Conservation (phyloP, 805 yeast species). For the Tetrapisispora fleetii region DNA sequence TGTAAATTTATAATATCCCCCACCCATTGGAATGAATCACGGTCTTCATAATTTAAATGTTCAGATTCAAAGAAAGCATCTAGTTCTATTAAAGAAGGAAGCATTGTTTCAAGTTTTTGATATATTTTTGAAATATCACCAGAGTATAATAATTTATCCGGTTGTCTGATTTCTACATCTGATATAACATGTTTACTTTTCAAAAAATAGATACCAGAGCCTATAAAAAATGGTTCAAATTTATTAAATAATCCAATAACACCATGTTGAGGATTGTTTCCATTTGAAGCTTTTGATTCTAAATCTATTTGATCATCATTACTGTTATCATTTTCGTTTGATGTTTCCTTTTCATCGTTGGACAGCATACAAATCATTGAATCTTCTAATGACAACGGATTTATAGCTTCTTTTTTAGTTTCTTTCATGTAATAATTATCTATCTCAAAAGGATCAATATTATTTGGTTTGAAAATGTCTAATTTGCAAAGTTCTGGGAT, state of each 20-base stretch:
- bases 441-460: not conserved
- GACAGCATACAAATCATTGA: constrained; percentile 3
- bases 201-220: constrained; percentile 14
- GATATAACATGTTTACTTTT: not conserved
- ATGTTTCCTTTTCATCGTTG: not conserved
- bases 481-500: constrained; percentile 39
- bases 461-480: constrained; percentile 13
- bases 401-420: constrained; percentile 8
- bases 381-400: constrained; percentile 1
- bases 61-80: constrained; percentile 5
- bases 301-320: no score
- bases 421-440: not conserved
- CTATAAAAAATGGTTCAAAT: constrained; percentile 13
- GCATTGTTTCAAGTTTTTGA: constrained; percentile 19
- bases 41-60: constrained; percentile 10
- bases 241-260: constrained; percentile 4
- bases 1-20: constrained; percentile 20
- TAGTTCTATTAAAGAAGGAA: constrained; percentile 10
- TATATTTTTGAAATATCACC: constrained; percentile 1
- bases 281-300: not conserved
- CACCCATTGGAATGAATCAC: constrained; percentile 26
- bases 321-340: not conserved
- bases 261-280: not conserved
- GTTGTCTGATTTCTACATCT: not conserved
- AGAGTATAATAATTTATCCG: constrained; percentile 1